Evolutionary conservation across 176 grass and related monocot genomes (phyloP).

Genomic region (Musa schizocarpa): DNA sequence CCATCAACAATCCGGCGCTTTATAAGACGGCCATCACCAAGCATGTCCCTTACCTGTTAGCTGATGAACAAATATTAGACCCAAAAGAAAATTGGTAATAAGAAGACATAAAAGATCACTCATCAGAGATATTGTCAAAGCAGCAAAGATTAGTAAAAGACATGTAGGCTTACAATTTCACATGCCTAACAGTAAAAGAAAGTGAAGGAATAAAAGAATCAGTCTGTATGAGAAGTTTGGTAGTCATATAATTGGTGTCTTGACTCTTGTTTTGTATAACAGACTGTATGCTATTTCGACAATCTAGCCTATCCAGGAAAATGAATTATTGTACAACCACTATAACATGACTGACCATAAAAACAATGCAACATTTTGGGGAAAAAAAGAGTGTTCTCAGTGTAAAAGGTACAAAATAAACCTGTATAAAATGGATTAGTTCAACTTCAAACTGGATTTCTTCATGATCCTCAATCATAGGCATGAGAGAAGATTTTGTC

Average conservation of each 20-base stretch:
- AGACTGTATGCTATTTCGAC: no score
- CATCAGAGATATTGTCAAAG: background rate
- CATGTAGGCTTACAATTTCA: background rate
- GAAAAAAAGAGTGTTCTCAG: background rate
- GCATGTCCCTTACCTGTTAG: slow-evolving; percentile 92
- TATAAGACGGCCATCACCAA: slow-evolving; percentile 96
- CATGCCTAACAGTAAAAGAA: background rate
- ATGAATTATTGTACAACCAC: background rate
- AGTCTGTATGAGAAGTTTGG: background rate
- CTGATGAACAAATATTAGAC: background rate
- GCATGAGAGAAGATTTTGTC: slow-evolving; percentile 61
- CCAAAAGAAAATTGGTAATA: background rate
- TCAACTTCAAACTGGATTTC: slow-evolving; percentile 84
- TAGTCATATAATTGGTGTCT: no score
- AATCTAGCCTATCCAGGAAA: background rate
- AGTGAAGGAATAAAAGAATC: background rate
- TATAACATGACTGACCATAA: background rate
- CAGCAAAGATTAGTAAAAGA: background rate
- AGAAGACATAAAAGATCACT: background rate
- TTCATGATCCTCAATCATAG: slow-evolving; percentile 57
- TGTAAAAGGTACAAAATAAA: slow-evolving; percentile 18
- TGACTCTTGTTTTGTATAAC: no score
- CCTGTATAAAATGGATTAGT: slow-evolving; percentile 88
- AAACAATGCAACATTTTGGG: background rate
- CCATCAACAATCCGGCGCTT: slow-evolving; percentile 86